These are phyloP conservation scores for Multifurca ochricompacta DNA, from an alignment of 768 basidiomycete species.

Conservation along the genomic window DNA sequence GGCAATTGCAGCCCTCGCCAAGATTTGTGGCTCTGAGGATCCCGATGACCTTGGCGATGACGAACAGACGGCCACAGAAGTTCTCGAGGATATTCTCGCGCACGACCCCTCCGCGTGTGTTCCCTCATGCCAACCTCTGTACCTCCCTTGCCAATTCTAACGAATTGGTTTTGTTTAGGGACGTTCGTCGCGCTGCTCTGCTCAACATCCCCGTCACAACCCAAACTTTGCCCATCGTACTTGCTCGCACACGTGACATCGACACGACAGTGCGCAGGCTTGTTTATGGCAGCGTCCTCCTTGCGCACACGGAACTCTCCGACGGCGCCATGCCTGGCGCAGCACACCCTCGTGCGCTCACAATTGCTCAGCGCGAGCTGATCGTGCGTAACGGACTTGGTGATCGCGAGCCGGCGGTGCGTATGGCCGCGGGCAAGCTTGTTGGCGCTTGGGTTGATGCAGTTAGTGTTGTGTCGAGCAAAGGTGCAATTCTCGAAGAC, in stretches of 20 bases:
- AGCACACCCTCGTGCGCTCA: constrained; percentile 59
- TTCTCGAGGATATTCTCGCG: constrained; percentile 58
- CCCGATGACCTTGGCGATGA: constrained; percentile 41
- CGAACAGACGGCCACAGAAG: constrained; percentile 47
- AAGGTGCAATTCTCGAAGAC: constrained; percentile 31
- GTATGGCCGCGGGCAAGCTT: constrained; percentile 62
- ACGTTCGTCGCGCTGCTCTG: constrained; percentile 77
- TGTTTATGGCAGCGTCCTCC: constrained; percentile 56
- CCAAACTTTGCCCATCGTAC: constrained; percentile 53
- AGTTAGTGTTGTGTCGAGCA: constrained; percentile 33
- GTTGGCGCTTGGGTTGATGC: constrained; percentile 71
- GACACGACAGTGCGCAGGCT: constrained; percentile 69
- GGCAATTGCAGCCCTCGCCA: constrained; percentile 71
- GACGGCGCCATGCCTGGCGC: constrained; percentile 30
- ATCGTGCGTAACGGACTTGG: constrained; percentile 78
- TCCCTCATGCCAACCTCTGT: not conserved
- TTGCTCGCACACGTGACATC: constrained; percentile 72
- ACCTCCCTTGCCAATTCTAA: not conserved
- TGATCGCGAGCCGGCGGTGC: constrained; percentile 72
- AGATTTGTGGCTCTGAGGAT: constrained; percentile 67
- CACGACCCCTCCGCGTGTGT: constrained; percentile 74
- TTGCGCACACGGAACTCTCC: constrained; percentile 28
- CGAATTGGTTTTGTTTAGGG: constrained; percentile 36
- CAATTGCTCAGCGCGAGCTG: constrained; percentile 64
- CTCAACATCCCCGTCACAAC: constrained; percentile 57